Base-by-base conservation (phyloP, 352 stramenopile species). In the Globisporangium nunn region DNA sequence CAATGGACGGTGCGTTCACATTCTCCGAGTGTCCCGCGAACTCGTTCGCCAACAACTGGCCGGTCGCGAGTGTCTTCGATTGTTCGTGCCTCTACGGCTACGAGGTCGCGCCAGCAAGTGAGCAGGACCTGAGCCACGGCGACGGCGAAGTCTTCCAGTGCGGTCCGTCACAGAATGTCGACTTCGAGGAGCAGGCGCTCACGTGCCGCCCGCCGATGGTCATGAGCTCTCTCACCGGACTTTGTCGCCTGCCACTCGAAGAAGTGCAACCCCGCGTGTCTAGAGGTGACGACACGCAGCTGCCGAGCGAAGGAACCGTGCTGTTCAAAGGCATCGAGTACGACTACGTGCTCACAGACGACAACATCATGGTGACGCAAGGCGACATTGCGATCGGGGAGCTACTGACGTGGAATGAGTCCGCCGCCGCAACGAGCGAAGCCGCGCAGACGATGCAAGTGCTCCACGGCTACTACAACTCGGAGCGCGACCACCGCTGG, bases 401-500 rank as follows among this genome's bases (percentile, higher is more conserved):
- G 64, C 58, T 79, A 1, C 56, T 76, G 48, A 58, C 61, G 5
- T 81, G 73, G 70, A 62, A 77, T 44, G 50, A 54, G 23, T 44
- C 51, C 6, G 43, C 66, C 18, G 18, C 50, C 29, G 56, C 17
- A n/a, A 49, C 6, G 40, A 46, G 52, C 62, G 29, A 15, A 15
- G 18, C 28, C n/a, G 41, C 47, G 4, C 57, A 18, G 15, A 33
- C 11, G 2, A 62, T 57, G 17, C 68, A 72, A 4, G 56, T 78
- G 33, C 62, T 87, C 15, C 84, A 93, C 53, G 83, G 83, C 15
- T 93, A 93, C 64, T 93, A 85, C 68, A 89, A 93, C 58, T 64
- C 75, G 7, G 81, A 85, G 37, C 71, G 80, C 11, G 84, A 92
- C 49, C 79, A 89, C 48, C 84, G 81, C 5, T 92, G 84, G 81